These are phyloP conservation scores for Lasiodiplodia gonubiensis DNA, from an alignment of 2,329 filamentous ascomycete species.

Conservation along the genomic window DNA sequence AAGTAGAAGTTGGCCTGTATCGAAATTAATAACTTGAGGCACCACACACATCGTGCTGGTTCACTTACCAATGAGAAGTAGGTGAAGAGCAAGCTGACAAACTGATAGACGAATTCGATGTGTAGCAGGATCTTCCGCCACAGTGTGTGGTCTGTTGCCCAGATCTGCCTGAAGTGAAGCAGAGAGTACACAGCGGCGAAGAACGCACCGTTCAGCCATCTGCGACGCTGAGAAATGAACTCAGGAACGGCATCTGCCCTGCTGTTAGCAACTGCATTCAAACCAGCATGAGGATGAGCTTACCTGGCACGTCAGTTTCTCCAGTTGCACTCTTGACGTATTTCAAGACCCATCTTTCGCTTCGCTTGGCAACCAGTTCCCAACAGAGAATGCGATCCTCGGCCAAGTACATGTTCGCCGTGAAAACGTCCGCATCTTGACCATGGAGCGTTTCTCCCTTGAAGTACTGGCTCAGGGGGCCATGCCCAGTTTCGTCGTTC, in stretches of 20 bases:
- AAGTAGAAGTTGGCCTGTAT: constrained; percentile 88
- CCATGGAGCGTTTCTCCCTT: constrained; percentile 97
- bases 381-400: constrained; percentile 90
- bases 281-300: constrained; percentile 39
- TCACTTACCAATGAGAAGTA: constrained; percentile 77
- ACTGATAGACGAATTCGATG: constrained; percentile 94
- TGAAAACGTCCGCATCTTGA: constrained; percentile 95
- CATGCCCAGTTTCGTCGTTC: constrained; percentile 94
- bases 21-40: constrained; percentile 34
- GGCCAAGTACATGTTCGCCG: constrained; percentile 93
- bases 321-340: constrained; percentile 97
- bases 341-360: constrained; percentile 95
- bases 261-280: background rate
- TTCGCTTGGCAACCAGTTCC: constrained; percentile 94
- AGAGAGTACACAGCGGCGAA: constrained; percentile 98
- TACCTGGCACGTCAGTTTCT: constrained; percentile 96
- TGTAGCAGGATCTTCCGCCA: constrained; percentile 89
- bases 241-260: constrained; percentile 84
- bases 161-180: constrained; percentile 92
- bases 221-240: constrained; percentile 93
- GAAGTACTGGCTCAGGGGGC: constrained; percentile 96
- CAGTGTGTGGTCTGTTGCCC: constrained; percentile 88
- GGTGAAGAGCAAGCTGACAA: constrained; percentile 90
- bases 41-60: constrained; percentile 30
- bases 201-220: constrained; percentile 98